Conservation (phyloP, 108 stramenopile species). For the Skeletonema grethae region DNA sequence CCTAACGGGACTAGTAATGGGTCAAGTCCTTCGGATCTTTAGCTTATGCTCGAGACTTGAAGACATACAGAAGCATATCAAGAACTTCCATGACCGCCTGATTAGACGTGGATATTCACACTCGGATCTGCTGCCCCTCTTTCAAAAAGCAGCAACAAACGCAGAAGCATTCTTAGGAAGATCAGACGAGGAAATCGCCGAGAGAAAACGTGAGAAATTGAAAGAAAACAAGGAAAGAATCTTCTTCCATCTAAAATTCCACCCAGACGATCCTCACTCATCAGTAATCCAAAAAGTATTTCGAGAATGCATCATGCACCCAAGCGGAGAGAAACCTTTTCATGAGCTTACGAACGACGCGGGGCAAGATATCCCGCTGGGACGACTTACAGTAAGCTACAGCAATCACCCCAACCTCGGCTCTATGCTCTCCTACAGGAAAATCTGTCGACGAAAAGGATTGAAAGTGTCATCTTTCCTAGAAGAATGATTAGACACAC, state of each 20-base stretch:
- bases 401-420: conserved; percentile 10
- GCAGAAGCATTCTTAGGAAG: conserved; percentile 1
- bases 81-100: conserved; percentile 27
- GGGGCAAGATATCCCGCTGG: neutral
- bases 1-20: conserved; percentile 15
- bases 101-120: conserved; percentile 19
- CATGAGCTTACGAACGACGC: neutral
- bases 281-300: conserved; percentile 12
- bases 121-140: conserved; percentile 12
- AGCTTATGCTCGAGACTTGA: conserved; percentile 5
- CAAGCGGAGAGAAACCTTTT: neutral
- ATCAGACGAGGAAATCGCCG: neutral
- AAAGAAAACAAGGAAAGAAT: neutral
- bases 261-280: conserved; percentile 3
- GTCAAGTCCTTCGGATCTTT: conserved; percentile 25
- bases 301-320: conserved; percentile 1
- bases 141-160: conserved; percentile 26
- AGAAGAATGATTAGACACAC: no score
- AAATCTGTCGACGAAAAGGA: no score
- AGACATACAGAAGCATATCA: conserved; percentile 7
- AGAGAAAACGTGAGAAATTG: neutral
- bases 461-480: no score
- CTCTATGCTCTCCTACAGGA: neutral
- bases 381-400: neutral
- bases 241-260: conserved; percentile 21